phyloP scores from a whole-genome alignment of 2,329 filamentous ascomycete genomes.

The Allantophomopsis lycopodina region DNA sequence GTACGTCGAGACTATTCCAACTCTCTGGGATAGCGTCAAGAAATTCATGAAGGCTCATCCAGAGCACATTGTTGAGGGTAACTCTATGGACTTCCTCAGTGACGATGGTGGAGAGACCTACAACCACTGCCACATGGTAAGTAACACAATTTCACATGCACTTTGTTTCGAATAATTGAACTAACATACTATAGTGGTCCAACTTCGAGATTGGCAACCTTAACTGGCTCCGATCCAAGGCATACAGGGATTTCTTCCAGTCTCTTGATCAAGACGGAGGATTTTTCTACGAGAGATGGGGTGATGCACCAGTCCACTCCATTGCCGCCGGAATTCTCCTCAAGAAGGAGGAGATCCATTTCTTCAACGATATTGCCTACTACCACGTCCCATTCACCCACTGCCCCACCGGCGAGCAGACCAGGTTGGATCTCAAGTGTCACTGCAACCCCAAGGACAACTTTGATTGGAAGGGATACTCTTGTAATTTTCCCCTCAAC shows the following conservation, averaged over 20 bases:
- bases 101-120: conserved; percentile 86
- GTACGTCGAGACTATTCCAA: conserved; percentile 87
- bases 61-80: conserved; percentile 71
- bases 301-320: conserved; percentile 95
- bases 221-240: conserved; percentile 79
- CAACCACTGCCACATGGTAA: conserved; percentile 94
- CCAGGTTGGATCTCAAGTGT: conserved; percentile 72
- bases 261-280: conserved; percentile 80
- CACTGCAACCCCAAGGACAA: conserved; percentile 93
- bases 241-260: conserved; percentile 86
- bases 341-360: conserved; percentile 88
- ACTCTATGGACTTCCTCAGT: conserved; percentile 83
- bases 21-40: conserved; percentile 89
- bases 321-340: conserved; percentile 81
- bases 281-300: conserved; percentile 99
- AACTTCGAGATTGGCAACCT: conserved; percentile 97
- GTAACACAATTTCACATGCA: conserved; percentile 20
- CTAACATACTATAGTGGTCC: conserved; percentile 60
- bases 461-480: conserved; percentile 99
- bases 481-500: conserved; percentile 49
- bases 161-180: conserved; percentile 3
- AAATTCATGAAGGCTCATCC: conserved; percentile 87
- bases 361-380: conserved; percentile 98
- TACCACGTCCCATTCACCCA: conserved; percentile 97
- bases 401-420: conserved; percentile 84